Percentiles rank a stretch among this genome's conserved stretches.
These are phyloP conservation scores for Canna indica DNA, from an alignment of 176 grass and related monocot species.

Conservation along the genomic window DNA sequence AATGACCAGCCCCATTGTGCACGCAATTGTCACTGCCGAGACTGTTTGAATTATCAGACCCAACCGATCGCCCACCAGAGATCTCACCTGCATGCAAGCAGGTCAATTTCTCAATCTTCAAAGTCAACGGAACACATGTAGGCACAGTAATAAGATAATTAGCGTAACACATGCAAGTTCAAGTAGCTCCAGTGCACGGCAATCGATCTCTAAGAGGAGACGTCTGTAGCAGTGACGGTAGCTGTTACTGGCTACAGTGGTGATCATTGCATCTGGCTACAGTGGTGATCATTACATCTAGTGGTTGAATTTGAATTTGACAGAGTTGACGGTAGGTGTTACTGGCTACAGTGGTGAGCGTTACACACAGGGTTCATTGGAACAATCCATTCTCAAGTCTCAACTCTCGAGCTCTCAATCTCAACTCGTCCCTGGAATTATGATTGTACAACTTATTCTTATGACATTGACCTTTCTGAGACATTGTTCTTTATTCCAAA, in stretches of 20 bases:
- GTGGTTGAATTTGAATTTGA: no score
- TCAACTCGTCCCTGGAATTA: no score
- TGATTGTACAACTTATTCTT: no score
- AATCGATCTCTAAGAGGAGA: no score
- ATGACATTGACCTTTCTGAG: no score
- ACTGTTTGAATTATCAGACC: conserved; percentile 76
- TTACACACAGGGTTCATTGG: neutral
- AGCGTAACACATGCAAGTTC: no score
- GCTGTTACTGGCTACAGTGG: neutral
- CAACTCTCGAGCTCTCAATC: no score
- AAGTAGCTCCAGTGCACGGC: no score
- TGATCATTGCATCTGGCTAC: neutral
- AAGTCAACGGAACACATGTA: neutral
- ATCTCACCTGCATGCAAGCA: conserved; percentile 48
- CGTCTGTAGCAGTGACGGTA: neutral
- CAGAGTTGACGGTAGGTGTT: neutral
- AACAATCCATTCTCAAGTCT: no score
- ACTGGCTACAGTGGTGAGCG: neutral
- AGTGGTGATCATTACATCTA: neutral
- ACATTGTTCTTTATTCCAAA: no score
- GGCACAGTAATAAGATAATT: no score
- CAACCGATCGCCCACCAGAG: conserved; percentile 84
- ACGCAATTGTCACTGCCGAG: conserved; percentile 65
- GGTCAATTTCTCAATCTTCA: neutral
- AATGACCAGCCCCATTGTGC: conserved; percentile 89